Evolutionary conservation across 352 stramenopile species (phyloP).

Genomic region (Pythium sp.): DNA sequence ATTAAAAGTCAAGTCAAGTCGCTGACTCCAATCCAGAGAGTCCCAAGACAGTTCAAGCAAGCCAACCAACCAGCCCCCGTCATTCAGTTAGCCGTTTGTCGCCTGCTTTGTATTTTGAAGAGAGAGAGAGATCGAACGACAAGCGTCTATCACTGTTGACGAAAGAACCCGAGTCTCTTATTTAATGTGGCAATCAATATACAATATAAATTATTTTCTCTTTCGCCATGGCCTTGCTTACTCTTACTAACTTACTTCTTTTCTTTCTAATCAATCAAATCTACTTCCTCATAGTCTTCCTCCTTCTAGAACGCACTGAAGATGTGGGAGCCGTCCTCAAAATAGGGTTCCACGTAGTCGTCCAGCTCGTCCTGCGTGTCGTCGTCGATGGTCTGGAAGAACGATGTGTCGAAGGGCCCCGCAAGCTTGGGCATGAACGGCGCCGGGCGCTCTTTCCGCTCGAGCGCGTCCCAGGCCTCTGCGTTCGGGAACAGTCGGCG

Average conservation of each 20-base stretch:
- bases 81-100: not conserved
- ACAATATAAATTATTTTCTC: slow-evolving; percentile 23
- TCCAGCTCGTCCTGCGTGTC: slow-evolving; percentile 53
- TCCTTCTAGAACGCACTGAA: slow-evolving; percentile 47
- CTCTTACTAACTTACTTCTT: not conserved
- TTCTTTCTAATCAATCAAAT: slow-evolving; percentile 1
- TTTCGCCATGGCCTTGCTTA: not conserved
- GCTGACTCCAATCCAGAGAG: slow-evolving; percentile 1
- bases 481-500: slow-evolving; percentile 29
- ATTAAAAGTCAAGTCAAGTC: not conserved
- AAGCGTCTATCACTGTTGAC: not conserved
- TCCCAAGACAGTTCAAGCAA: not conserved
- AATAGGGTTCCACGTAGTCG: slow-evolving; percentile 50
- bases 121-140: not conserved
- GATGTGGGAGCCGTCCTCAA: slow-evolving; percentile 66
- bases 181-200: slow-evolving; percentile 7
- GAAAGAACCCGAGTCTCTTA: not conserved
- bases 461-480: slow-evolving; percentile 40
- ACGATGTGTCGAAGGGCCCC: slow-evolving; percentile 67
- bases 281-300: slow-evolving; percentile 4
- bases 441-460: slow-evolving; percentile 35
- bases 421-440: slow-evolving; percentile 66
- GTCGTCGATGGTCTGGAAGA: slow-evolving; percentile 60
- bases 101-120: not conserved
- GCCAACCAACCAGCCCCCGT: not conserved